Base-by-base conservation (phyloP, 768 basidiomycete genomes). In the Hygrocybe punicea region DNA sequence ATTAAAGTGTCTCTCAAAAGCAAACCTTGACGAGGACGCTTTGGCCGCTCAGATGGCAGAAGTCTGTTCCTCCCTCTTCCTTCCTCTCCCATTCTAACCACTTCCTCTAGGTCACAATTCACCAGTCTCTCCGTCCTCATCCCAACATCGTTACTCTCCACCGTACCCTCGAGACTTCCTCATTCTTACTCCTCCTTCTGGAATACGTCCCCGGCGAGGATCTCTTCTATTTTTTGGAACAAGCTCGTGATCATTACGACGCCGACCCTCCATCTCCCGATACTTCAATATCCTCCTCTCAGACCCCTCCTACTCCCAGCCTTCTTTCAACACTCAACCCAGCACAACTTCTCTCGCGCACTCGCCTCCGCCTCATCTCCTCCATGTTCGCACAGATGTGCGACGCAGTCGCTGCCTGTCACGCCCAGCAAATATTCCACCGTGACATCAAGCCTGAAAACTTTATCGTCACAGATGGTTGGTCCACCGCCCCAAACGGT, bases 351-450 rank as follows among this genome's bases (percentile, higher is more conserved):
- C 86, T 99, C 53, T 91, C 91, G 24, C 84, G 85, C 55, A 89
- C 87, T 39, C 89, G 96, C 57, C 83, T 99, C 25, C 88, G 91
- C 14, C 84, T 99, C 62, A 93, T 99, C 66, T 86, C 94, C 3
- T 88, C 91, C 69, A 99, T 99, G 96, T 98, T 99, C 73, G 78
- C 84, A 17, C 97, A 98, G 75, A 99, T 99, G 96, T 98, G 96
- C 69, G 92, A 95, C 61, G 95, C 96, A 44, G 95, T 99, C 11
- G 91, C 92, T 3, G 85, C 89, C 6, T 98, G 96, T 73, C 96
- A 99, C 69, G 86, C 86, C 16, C 85, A 87, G 59, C 87, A 87
- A 36, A 90, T 99, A 59, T 93, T 87, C 68, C 96, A 99, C 69
- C 85, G 96, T 59, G 96, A 99, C 72, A 98, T 99, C 82, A 99